phyloP scores from a whole-genome alignment of 192 early-diverging fungal species.

The Dispira parvispora region DNA sequence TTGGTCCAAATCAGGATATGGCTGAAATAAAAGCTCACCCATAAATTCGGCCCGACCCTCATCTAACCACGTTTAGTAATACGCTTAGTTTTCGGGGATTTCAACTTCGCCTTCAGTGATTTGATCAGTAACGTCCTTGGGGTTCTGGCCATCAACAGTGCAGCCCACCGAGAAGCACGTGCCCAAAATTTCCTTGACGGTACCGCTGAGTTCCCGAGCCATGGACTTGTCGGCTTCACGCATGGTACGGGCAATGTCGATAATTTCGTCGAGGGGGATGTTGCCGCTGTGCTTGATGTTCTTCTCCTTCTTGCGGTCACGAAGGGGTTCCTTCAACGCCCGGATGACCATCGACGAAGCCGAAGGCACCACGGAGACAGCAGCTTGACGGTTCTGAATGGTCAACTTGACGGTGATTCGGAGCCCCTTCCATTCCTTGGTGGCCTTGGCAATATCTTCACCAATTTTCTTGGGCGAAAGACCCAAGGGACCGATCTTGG shows the following conservation, averaged over 20 bases:
- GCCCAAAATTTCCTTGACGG: constrained; percentile 92
- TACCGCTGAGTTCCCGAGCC: constrained; percentile 85
- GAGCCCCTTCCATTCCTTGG: constrained; percentile 98
- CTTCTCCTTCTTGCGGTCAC: constrained; percentile 99
- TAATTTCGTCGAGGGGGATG: constrained; percentile 65
- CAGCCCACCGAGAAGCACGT: constrained; percentile 91
- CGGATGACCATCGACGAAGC: constrained; percentile 93
- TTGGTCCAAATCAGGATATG: no score
- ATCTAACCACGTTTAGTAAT: no score
- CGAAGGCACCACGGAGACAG: constrained; percentile 87
- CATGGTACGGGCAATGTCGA: constrained; percentile 94
- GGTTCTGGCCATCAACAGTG: constrained; percentile 94
- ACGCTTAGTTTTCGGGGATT: constrained; percentile 24
- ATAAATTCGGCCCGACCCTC: no score
- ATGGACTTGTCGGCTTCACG: constrained; percentile 70
- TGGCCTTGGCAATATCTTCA: constrained; percentile 99
- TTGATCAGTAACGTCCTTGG: constrained; percentile 69
- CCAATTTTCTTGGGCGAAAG: constrained; percentile 99
- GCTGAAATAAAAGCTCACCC: no score
- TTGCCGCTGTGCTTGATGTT: constrained; percentile 42
- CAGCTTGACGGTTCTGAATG: constrained; percentile 99
- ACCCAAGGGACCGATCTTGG: constrained; percentile 99
- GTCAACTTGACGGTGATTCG: constrained; percentile 95
- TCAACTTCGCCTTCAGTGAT: constrained; percentile 79
- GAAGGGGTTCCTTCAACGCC: constrained; percentile 91